Evolutionary conservation across 2,329 filamentous ascomycete genomes (phyloP).

Genomic region (Parastagonospora nodorum): DNA sequence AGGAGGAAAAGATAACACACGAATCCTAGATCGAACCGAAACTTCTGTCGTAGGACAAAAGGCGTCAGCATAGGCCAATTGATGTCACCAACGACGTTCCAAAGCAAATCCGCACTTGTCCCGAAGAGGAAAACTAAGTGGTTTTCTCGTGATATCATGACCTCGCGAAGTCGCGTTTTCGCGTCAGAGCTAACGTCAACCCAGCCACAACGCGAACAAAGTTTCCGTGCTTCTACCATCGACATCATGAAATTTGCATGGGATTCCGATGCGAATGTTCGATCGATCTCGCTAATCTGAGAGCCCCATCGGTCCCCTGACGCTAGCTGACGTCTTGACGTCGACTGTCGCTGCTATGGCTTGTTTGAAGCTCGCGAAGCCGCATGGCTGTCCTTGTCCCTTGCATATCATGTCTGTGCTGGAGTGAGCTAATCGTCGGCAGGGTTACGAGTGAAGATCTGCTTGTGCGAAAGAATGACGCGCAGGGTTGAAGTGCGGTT

Average conservation of each 20-base stretch:
- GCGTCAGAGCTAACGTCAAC: conserved; percentile 22
- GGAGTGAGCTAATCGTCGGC: background rate
- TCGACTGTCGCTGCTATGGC: conserved; percentile 12
- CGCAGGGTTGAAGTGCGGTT: background rate
- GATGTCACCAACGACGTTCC: background rate
- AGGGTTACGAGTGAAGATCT: background rate
- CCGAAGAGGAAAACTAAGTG: conserved; percentile 11
- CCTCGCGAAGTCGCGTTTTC: conserved; percentile 24
- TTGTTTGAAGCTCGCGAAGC: background rate
- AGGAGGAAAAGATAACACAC: too few species aligned
- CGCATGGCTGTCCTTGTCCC: background rate
- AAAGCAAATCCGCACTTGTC: background rate
- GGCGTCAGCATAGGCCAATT: background rate
- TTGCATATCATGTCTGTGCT: background rate
- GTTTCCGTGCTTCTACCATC: conserved; percentile 10
- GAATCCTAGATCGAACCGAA: too few species aligned
- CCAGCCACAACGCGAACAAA: conserved; percentile 16
- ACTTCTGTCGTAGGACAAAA: background rate
- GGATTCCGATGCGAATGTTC: conserved; percentile 14
- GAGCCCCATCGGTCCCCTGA: conserved; percentile 20
- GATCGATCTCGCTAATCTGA: conserved; percentile 32
- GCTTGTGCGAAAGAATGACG: background rate
- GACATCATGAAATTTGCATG: conserved; percentile 20
- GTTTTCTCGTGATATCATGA: conserved; percentile 21
- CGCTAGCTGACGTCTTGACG: conserved; percentile 28